These are phyloP conservation scores for Sugiyamaella chiloensis DNA, from an alignment of 805 yeast species.

Conservation along the genomic window DNA sequence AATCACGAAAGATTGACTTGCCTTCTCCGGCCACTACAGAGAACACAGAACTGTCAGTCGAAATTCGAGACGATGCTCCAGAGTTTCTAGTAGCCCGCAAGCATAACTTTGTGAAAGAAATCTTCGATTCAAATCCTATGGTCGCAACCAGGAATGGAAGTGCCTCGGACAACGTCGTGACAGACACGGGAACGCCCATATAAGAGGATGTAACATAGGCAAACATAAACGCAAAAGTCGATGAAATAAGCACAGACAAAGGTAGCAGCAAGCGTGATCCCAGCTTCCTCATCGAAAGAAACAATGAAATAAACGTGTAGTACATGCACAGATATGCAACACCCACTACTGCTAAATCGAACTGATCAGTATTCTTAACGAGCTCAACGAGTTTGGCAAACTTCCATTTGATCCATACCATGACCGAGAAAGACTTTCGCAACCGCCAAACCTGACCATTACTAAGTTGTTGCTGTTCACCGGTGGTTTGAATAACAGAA, in stretches of 20 bases:
- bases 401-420: slow-evolving; percentile 36
- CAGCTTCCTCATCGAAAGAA: slow-evolving; percentile 65
- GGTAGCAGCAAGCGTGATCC: slow-evolving; percentile 91
- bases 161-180: slow-evolving; percentile 80
- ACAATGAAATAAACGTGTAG: slow-evolving; percentile 72
- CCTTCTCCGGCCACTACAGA: slow-evolving; percentile 38
- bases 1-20: slow-evolving; percentile 65
- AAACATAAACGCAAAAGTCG: slow-evolving; percentile 77
- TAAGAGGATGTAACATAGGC: slow-evolving; percentile 64
- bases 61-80: slow-evolving; percentile 22
- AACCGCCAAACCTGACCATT: slow-evolving; percentile 23
- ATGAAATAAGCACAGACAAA: slow-evolving; percentile 70
- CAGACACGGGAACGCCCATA: slow-evolving; percentile 60
- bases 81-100: slow-evolving; percentile 20
- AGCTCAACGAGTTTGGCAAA: slow-evolving; percentile 32
- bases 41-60: slow-evolving; percentile 40
- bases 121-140: slow-evolving; percentile 86
- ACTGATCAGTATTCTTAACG: slow-evolving; percentile 68
- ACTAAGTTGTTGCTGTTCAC: slow-evolving; percentile 20
- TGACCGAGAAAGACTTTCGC: slow-evolving; percentile 34
- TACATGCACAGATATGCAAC: slow-evolving; percentile 85
- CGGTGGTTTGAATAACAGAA: no score
- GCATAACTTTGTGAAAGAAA: slow-evolving; percentile 54
- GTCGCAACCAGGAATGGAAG: slow-evolving; percentile 89
- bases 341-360: slow-evolving; percentile 75